Evolutionary conservation across 805 yeast genomes (phyloP).

Genomic region (Sungouiozyma intestinalis): DNA sequence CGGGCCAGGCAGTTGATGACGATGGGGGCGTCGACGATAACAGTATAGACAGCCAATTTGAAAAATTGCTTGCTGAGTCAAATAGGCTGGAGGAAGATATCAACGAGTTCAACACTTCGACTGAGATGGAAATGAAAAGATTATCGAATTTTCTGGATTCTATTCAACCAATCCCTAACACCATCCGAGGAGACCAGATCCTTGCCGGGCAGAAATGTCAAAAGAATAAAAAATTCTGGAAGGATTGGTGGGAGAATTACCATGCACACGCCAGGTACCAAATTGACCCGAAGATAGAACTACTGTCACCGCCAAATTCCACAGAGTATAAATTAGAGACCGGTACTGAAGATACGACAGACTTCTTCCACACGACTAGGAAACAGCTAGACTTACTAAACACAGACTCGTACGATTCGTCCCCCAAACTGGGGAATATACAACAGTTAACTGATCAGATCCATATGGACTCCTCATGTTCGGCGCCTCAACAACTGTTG

Average conservation of each 20-base stretch:
- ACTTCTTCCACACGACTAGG: background rate
- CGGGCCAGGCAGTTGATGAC: background rate
- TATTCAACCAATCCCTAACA: background rate
- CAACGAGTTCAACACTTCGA: background rate
- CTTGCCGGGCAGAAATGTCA: background rate
- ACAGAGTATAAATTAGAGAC: background rate
- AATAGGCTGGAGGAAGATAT: background rate
- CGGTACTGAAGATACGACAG: background rate
- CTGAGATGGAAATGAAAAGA: background rate
- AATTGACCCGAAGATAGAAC: background rate
- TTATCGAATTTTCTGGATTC: background rate
- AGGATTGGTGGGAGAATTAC: background rate
- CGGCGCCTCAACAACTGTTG: background rate
- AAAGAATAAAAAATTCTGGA: background rate
- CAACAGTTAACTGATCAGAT: background rate
- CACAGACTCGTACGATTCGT: background rate
- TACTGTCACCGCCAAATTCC: background rate
- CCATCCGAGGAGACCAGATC: background rate
- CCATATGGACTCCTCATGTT: background rate
- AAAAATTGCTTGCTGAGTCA: background rate
- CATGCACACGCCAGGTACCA: background rate
- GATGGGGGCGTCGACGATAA: background rate
- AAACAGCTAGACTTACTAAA: background rate
- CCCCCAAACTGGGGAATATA: background rate
- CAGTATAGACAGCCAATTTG: background rate